Percentiles rank a stretch among this genome's conserved stretches.
phyloP scores from a whole-genome alignment of 2,329 filamentous ascomycete species.

The Beauveria australis region DNA sequence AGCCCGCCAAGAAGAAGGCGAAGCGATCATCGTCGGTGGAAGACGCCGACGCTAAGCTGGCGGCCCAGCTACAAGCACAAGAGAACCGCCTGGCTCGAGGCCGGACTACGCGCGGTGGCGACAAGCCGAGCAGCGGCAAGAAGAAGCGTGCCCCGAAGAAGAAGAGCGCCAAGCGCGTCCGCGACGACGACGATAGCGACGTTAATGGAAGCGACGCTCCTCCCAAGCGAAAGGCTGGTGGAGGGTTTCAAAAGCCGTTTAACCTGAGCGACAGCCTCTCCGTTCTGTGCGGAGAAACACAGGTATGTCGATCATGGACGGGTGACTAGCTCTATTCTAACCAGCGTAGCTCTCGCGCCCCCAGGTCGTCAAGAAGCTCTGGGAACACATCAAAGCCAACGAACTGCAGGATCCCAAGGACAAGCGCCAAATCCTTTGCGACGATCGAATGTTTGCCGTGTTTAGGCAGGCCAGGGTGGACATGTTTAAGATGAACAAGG shows the following conservation, averaged over 20 bases:
- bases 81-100: constrained; percentile 65
- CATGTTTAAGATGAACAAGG: constrained; percentile 99
- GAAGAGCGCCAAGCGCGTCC: constrained; percentile 69
- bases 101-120: constrained; percentile 67
- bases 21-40: constrained; percentile 50
- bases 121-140: constrained; percentile 48
- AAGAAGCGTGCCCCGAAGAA: constrained; percentile 61
- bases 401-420: constrained; percentile 85
- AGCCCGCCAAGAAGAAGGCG: constrained; percentile 56
- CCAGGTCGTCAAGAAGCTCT: constrained; percentile 92
- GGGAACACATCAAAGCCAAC: constrained; percentile 86
- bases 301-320: constrained; percentile 37
- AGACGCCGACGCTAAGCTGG: constrained; percentile 80
- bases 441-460: constrained; percentile 82
- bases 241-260: constrained; percentile 87
- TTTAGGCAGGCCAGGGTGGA: constrained; percentile 89
- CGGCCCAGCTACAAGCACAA: constrained; percentile 83
- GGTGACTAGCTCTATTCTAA: not conserved
- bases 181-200: constrained; percentile 73
- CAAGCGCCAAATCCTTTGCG: constrained; percentile 87
- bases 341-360: constrained; percentile 69
- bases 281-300: constrained; percentile 60
- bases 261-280: constrained; percentile 62
- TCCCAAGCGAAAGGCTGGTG: constrained; percentile 73
- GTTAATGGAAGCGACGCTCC: constrained; percentile 52